phyloP scores from a whole-genome alignment of 2,329 filamentous ascomycete species.

The Cladosporium halotolerans region DNA sequence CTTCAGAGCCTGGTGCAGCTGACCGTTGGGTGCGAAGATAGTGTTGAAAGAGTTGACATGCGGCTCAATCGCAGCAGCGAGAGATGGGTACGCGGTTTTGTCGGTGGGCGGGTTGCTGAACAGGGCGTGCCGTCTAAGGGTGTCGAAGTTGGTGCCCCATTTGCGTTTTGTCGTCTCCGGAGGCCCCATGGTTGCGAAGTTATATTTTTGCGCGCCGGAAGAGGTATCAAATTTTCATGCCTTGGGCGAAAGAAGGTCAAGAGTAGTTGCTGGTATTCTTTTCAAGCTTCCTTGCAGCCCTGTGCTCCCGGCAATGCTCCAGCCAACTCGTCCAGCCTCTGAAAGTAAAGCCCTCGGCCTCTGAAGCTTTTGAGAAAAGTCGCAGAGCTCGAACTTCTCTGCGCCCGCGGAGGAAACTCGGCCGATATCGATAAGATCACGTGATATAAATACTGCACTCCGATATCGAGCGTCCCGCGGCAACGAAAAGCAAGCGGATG shows the following conservation, averaged over 20 bases:
- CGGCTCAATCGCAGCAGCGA: slow-evolving; percentile 79
- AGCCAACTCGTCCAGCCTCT: slow-evolving; percentile 2
- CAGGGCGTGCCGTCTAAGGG: slow-evolving; percentile 75
- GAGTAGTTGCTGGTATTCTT: not conserved
- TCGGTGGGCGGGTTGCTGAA: slow-evolving; percentile 86
- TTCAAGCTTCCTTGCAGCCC: not conserved
- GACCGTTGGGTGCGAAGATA: slow-evolving; percentile 68
- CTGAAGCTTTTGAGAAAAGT: not conserved
- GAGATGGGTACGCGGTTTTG: slow-evolving; percentile 76
- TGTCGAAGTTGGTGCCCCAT: slow-evolving; percentile 85
- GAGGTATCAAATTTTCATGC: slow-evolving; percentile 1
- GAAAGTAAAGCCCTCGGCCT: not conserved
- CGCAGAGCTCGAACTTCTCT: too few relatives aligned
- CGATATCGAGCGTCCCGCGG: not conserved
- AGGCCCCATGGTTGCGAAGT: slow-evolving; percentile 26
- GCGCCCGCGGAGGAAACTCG: not conserved
- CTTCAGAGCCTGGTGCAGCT: slow-evolving; percentile 67
- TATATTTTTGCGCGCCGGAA: slow-evolving; percentile 2
- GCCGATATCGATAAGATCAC: not conserved
- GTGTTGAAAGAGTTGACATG: slow-evolving; percentile 96
- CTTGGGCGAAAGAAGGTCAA: not conserved
- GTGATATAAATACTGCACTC: not conserved
- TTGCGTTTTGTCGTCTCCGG: slow-evolving; percentile 38
- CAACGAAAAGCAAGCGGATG: not conserved
- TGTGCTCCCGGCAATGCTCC: slow-evolving; percentile 4